These are phyloP conservation scores for Solanum bulbocastanum DNA, from an alignment of 257 asterid genomes.

Conservation along the genomic window DNA sequence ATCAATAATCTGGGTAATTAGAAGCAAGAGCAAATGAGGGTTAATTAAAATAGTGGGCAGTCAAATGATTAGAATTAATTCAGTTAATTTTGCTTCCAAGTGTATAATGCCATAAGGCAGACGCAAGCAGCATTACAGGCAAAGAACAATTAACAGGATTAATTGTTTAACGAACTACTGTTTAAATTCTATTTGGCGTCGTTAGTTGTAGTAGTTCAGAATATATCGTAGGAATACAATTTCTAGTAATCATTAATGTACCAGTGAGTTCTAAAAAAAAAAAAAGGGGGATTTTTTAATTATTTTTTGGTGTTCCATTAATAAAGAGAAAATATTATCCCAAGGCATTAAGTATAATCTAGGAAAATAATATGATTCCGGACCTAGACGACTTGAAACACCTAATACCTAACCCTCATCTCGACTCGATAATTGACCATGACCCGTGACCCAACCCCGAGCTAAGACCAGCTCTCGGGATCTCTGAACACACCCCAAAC, in stretches of 20 bases:
- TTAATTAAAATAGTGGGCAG: conserved; percentile 1
- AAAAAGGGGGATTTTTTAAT: too few relatives aligned
- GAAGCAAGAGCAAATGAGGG: conserved; percentile 7
- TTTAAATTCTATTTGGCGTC: background rate
- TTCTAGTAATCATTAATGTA: background rate
- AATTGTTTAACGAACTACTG: background rate
- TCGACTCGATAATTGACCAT: too few relatives aligned
- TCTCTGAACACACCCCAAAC: too few relatives aligned
- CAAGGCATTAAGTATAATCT: too few relatives aligned
- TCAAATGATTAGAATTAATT: conserved; percentile 8
- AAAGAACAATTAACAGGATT: background rate
- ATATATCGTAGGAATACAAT: background rate
- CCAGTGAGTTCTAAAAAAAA: background rate
- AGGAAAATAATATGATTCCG: too few relatives aligned
- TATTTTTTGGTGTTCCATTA: background rate
- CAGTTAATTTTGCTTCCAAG: background rate
- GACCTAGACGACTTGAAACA: too few relatives aligned
- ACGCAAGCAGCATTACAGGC: background rate
- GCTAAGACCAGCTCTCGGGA: background rate
- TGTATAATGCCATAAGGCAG: conserved; percentile 2
- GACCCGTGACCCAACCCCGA: too few relatives aligned
- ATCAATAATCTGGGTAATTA: background rate
- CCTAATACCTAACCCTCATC: too few relatives aligned
- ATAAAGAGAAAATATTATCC: background rate
- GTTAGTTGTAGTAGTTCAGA: background rate